phyloP scores from a whole-genome alignment of 352 stramenopile genomes.

The Phytophthora europaea region DNA sequence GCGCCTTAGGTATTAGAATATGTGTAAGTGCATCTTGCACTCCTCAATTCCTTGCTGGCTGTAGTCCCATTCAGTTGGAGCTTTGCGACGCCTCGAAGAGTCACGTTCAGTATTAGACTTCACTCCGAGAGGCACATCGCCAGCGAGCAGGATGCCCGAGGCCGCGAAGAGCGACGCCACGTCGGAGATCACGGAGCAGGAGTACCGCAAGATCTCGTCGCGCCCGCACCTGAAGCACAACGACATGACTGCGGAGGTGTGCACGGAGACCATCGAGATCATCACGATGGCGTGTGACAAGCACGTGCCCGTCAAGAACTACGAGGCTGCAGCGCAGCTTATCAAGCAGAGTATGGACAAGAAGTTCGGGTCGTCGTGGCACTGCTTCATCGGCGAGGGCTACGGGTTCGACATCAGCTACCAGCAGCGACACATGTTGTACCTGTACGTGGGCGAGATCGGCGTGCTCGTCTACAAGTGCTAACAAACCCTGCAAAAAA shows the following conservation, averaged over 20 bases:
- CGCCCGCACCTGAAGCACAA: constrained; percentile 85
- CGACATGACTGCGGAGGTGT: constrained; percentile 95
- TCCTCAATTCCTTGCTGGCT: not conserved
- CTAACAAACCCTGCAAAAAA: constrained; percentile 42
- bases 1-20: no score
- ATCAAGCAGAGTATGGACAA: constrained; percentile 99
- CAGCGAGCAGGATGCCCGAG: constrained; percentile 58
- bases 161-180: constrained; percentile 51
- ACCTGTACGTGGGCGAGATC: constrained; percentile 95
- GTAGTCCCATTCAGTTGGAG: not conserved
- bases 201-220: constrained; percentile 90
- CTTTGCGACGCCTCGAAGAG: constrained; percentile 19
- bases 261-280: constrained; percentile 96
- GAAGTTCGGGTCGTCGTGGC: constrained; percentile 97
- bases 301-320: constrained; percentile 94
- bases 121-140: not conserved
- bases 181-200: constrained; percentile 71
- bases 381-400: constrained; percentile 96
- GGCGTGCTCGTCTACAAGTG: constrained; percentile 97
- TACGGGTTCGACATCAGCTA: constrained; percentile 98
- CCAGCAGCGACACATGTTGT: constrained; percentile 96
- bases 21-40: no score
- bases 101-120: constrained; percentile 6
- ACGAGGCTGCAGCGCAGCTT: constrained; percentile 92
- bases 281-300: constrained; percentile 98